Base-by-base conservation (phyloP, 148 eudicot species). In the Rhododendron mucronatum region DNA sequence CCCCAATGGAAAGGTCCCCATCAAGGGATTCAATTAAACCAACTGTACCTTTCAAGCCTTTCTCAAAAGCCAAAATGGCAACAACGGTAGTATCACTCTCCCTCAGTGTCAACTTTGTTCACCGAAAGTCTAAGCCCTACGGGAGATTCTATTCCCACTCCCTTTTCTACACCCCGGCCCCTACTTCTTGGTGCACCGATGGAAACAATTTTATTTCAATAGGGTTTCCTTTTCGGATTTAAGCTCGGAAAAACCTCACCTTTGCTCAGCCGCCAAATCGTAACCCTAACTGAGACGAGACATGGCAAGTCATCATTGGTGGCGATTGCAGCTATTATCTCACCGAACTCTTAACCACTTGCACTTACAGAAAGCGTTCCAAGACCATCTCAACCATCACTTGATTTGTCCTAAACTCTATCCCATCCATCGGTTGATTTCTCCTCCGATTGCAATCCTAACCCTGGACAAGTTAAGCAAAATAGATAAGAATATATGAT, bases 11-110 rank as follows among this genome's bases (percentile, higher is more conserved):
- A 89, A 80, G 67, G 87, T 86, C 84, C 15, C 57, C 4, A 84
- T 84, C 87, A 84, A 33, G 78, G 14, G 48, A 82, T 82, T 84
- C 89, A 87, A 87, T 82, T 83, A 87, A 37, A 82, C 86, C 83
- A 83, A 80, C 87, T 78, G 67, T 61, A 75, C 50, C 80, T 30
- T 83, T 76, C 71, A 85, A 59, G 87, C 26, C 57, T 39, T 67
- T 47, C 18, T 57, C 39, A 39, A 82, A 75, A 41, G 85, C 39
- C 85, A 91, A 23, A 23, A 83, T 82, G 88, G 87, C 53, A 87
- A 84, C 75, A 85, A 83, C 69, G 82, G 80, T 78, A 89, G 88
- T 84, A 79, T 74, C 55, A 26, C 51, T 30, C 9, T 41, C 57
- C 57, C 23, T 13, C 76, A 48, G 67, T 79, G 80, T 15, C 67